Conservation (phyloP, 2,329 filamentous ascomycete species). For the Berkeleyomyces basicola region DNA sequence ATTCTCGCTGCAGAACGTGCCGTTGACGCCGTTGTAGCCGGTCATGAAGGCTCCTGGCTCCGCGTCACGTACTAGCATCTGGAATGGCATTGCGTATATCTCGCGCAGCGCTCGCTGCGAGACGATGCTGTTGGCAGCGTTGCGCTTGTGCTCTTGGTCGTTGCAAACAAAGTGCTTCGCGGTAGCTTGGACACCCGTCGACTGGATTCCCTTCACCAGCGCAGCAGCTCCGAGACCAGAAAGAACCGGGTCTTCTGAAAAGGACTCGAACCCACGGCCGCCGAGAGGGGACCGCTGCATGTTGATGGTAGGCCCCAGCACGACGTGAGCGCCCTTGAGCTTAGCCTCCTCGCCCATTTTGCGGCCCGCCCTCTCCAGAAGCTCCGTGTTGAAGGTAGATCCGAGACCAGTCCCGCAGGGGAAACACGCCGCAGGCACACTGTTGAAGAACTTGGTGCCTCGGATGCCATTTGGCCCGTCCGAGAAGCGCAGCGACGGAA, state of each 20-base stretch:
- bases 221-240: constrained; percentile 37
- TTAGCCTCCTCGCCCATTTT: constrained; percentile 55
- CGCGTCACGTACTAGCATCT: constrained; percentile 35
- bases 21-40: constrained; percentile 42
- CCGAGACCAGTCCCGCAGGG: constrained; percentile 66
- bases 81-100: constrained; percentile 42
- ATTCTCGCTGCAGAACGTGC: constrained; percentile 38
- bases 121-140: constrained; percentile 37
- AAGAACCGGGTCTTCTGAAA: constrained; percentile 41
- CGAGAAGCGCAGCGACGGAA: constrained; percentile 61
- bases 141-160: constrained; percentile 42
- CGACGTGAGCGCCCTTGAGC: constrained; percentile 53
- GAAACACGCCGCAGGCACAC: constrained; percentile 50
- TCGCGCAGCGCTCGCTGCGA: constrained; percentile 40
- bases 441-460: constrained; percentile 44
- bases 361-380: constrained; percentile 55
- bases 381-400: constrained; percentile 59
- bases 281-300: constrained; percentile 44
- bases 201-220: constrained; percentile 38
- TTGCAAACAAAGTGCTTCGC: constrained; percentile 47
- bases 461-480: constrained; percentile 66
- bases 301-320: constrained; percentile 51
- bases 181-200: constrained; percentile 37
- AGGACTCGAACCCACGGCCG: constrained; percentile 42
- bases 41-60: constrained; percentile 41